Conservation (phyloP, 208 protist species). For the Leishmania martiniquensis region DNA sequence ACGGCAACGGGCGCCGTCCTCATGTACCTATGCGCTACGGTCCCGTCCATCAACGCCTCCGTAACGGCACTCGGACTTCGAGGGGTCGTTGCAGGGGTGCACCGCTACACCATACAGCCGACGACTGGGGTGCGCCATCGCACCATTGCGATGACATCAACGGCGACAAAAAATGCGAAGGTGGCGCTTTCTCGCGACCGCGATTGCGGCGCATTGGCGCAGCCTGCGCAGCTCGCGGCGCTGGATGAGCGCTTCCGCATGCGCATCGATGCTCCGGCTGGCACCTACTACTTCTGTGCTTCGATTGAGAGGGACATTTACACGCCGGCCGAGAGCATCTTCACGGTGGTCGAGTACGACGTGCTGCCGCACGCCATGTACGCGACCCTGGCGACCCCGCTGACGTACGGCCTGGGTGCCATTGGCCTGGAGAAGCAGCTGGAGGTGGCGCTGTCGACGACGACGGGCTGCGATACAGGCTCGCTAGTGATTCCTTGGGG, state of each 20-base stretch:
- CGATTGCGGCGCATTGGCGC: conserved; percentile 4
- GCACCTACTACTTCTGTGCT: conserved; percentile 1
- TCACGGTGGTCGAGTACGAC: conserved; percentile 19
- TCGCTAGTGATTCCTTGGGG: not conserved
- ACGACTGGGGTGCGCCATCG: conserved; percentile 5
- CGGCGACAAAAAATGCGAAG: not conserved
- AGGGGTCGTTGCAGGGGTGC: not conserved
- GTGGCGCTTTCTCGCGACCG: not conserved
- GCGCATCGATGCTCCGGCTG: not conserved
- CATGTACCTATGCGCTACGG: conserved; percentile 11
- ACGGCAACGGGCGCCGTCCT: not conserved
- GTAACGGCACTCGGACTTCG: not conserved
- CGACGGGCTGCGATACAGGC: not conserved
- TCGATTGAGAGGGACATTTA: not conserved
- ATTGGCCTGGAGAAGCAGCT: not conserved
- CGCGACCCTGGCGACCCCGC: not conserved
- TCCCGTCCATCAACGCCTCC: not conserved
- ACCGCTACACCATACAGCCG: not conserved
- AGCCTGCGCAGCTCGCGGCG: conserved; percentile 1
- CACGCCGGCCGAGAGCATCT: not conserved
- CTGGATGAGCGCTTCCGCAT: not conserved
- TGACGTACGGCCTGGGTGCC: not conserved
- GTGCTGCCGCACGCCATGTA: conserved; percentile 17
- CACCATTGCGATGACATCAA: conserved; percentile 6
- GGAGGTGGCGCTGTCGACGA: conserved; percentile 6